Evolutionary conservation across 2,329 filamentous ascomycete species (phyloP), one percentile per base, ranked within the genome.

Genomic region (Calonectria montana): DNA sequence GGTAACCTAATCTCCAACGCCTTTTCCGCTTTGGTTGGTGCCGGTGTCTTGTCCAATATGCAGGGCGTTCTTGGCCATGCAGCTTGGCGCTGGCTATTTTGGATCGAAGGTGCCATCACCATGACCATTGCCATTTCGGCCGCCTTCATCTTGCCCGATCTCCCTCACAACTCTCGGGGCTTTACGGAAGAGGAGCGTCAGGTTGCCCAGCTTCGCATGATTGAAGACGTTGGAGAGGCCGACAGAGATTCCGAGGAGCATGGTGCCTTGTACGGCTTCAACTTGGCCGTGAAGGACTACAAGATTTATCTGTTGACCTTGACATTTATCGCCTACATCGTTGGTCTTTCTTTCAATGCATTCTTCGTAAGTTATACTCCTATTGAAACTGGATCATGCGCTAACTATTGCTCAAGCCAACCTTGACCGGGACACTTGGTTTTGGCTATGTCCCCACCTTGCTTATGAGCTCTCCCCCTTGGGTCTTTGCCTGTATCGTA

Each of bases 281-380:
- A 88, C 65, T 89, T 92, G 87, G 89, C 90, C 0, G 77, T 91
- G 62, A 90, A 88, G 80, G 91, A 92, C 73, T 18, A 83, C 74
- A 92, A 92, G 83, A 90, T 91, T 73, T 92, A 91, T 77, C 77
- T 92, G 71, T 89, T 92, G 88, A 91, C 91, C 86, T 67, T 92
- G 8, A 90, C 89, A 1, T 88, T 91, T 69, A 90, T 88, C 3
- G 88, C 89, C 4, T 91, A 91, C 72, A 89, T 91, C 9, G 85
- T 91, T 7, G 90, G 90, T 3, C 80, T 86, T 45, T 88, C 88
- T 0, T 91, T 90, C 80, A 90, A 90, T 74, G 88, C 88, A 47
- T 91, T 90, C 80, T 91, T 91, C 80, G 83, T 85, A 77, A 79
- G 83, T 82, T 2, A 10, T n/a, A 1, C 7, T 2, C 29, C 0